Percentiles rank a stretch among this genome's conserved stretches.
These are phyloP conservation scores for Entomortierella parvispora DNA, from an alignment of 192 early-diverging fungal species.

Conservation along the genomic window DNA sequence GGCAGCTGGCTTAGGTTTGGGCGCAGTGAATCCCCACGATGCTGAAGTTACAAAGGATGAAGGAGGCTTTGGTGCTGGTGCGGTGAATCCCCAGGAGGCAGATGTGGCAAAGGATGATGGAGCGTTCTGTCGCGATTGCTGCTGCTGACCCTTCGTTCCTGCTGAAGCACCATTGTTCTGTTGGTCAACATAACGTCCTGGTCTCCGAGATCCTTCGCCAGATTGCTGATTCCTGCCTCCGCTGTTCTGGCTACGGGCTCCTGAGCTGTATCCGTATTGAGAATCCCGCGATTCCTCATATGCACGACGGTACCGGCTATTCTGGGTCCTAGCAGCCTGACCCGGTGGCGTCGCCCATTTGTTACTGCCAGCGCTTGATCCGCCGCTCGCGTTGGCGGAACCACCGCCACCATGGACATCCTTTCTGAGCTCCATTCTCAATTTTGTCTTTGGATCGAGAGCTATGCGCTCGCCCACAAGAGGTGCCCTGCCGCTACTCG, in stretches of 20 bases:
- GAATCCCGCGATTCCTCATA: constrained; percentile 34
- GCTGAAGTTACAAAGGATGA: neutral
- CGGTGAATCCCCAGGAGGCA: constrained; percentile 20
- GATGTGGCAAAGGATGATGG: constrained; percentile 39
- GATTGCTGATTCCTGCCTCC: neutral
- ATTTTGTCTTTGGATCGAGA: constrained; percentile 30
- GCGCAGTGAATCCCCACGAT: neutral
- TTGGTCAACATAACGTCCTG: too few relatives aligned
- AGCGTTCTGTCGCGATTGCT: neutral
- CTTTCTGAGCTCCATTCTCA: constrained; percentile 48
- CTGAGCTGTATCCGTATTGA: constrained; percentile 10
- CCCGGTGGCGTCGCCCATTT: constrained; percentile 27
- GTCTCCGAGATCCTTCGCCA: too few relatives aligned
- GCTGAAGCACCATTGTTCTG: constrained; percentile 3
- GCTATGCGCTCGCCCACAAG: constrained; percentile 22
- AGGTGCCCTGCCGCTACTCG: neutral
- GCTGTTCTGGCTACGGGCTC: neutral
- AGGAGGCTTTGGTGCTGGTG: constrained; percentile 7
- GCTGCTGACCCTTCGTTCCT: constrained; percentile 1
- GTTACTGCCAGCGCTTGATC: neutral
- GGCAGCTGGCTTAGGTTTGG: neutral
- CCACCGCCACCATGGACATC: constrained; percentile 11
- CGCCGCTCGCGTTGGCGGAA: neutral
- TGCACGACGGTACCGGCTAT: constrained; percentile 24
- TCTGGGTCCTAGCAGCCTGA: constrained; percentile 10